These are phyloP conservation scores for Leersia perrieri DNA, from an alignment of 176 grass and related monocot species.

Conservation along the genomic window DNA sequence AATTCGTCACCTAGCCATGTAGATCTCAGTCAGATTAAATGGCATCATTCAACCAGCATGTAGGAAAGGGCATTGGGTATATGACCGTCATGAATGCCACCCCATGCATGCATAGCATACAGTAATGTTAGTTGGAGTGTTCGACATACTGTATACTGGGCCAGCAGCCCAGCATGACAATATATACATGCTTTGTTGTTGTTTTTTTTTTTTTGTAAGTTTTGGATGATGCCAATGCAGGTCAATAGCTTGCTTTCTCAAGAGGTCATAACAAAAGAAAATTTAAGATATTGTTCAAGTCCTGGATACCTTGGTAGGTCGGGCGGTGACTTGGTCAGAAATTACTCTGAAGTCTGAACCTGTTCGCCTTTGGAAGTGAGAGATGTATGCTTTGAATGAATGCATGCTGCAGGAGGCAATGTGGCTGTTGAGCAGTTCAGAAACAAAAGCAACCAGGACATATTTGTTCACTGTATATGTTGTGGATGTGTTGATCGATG, in stretches of 20 bases:
- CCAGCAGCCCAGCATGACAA: background rate
- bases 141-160: background rate
- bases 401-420: conserved; percentile 28
- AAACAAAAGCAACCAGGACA: background rate
- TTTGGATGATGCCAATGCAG: background rate
- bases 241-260: background rate
- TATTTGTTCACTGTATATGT: background rate
- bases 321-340: background rate
- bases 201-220: no score
- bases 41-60: conserved; percentile 14
- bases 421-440: background rate
- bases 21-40: conserved; percentile 19
- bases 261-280: background rate
- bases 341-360: background rate
- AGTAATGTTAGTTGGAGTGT: conserved; percentile 8
- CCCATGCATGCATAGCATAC: no score
- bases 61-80: background rate
- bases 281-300: background rate
- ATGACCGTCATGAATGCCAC: background rate
- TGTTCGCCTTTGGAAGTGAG: conserved; percentile 20
- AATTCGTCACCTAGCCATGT: background rate
- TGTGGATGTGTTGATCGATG: no score
- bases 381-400: conserved; percentile 3
- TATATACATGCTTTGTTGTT: background rate
- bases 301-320: conserved; percentile 10